phyloP scores from a whole-genome alignment of 768 basidiomycete species.

The Kwoniella dejecticola region DNA sequence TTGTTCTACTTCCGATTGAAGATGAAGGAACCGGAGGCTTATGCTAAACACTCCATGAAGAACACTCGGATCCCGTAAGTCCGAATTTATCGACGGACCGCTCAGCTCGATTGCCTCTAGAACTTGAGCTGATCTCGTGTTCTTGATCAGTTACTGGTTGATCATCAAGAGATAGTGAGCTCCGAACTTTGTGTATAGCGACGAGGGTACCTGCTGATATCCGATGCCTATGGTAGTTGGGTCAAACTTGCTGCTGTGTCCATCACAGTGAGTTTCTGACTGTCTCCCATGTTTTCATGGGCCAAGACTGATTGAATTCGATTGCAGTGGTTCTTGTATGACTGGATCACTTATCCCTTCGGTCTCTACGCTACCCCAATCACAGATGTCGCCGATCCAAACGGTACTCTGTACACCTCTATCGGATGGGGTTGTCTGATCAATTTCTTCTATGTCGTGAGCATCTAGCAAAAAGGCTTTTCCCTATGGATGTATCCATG shows the following conservation, averaged over 20 bases:
- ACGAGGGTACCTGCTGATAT: no score
- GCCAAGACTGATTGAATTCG: neutral
- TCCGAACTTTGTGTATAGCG: no score
- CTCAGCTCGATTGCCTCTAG: no score
- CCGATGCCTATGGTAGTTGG: no score
- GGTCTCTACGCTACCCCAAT: conserved; percentile 79
- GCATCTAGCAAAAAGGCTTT: no score
- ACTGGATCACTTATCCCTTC: conserved; percentile 59
- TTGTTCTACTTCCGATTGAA: conserved; percentile 85
- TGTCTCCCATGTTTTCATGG: neutral
- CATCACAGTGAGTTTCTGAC: conserved; percentile 55
- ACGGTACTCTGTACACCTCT: conserved; percentile 62
- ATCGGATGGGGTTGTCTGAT: conserved; percentile 86
- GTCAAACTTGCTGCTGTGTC: conserved; percentile 71
- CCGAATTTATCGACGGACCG: no score
- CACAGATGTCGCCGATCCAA: conserved; percentile 63
- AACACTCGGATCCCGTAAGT: conserved; percentile 67
- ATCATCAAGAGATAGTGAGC: conserved; percentile 71
- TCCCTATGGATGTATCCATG: no score
- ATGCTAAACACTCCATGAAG: conserved; percentile 78
- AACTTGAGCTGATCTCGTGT: no score
- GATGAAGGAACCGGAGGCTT: conserved; percentile 74
- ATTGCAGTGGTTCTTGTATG: conserved; percentile 26
- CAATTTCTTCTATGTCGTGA: conserved; percentile 66
- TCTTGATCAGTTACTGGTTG: conserved; percentile 62